phyloP scores from a whole-genome alignment of 257 asterid genomes.

The Nicotiana tabacum region DNA sequence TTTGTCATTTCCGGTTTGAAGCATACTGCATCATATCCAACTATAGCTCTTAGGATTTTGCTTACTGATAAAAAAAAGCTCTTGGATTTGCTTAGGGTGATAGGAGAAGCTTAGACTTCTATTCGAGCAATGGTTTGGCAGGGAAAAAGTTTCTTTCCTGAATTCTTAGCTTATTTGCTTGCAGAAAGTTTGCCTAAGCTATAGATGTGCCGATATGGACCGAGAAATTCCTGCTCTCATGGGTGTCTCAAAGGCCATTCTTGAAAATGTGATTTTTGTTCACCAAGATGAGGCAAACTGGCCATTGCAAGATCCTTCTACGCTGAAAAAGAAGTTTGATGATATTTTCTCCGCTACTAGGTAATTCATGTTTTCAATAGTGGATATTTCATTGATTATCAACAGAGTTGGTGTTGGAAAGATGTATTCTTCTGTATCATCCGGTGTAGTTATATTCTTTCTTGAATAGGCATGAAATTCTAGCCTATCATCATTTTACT shows the following conservation, averaged over 20 bases:
- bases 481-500: not conserved
- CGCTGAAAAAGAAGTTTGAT: slow-evolving; percentile 90
- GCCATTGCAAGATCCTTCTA: slow-evolving; percentile 96
- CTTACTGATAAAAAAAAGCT: not conserved
- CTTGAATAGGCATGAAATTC: not conserved
- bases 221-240: slow-evolving; percentile 97
- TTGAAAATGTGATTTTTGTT: slow-evolving; percentile 94
- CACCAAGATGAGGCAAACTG: slow-evolving; percentile 99
- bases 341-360: slow-evolving; percentile 97
- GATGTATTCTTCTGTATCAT: not conserved
- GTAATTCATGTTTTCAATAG: slow-evolving; percentile 32
- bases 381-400: not conserved
- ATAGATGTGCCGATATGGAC: slow-evolving; percentile 99
- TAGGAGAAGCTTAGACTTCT: not conserved
- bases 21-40: not conserved
- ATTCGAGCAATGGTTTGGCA: not conserved
- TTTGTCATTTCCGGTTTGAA: not conserved
- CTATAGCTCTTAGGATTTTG: not conserved
- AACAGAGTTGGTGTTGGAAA: not conserved
- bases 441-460: not conserved
- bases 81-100: not conserved
- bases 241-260: slow-evolving; percentile 98
- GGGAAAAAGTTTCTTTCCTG: slow-evolving; percentile 15
- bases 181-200: slow-evolving; percentile 98
- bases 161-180: slow-evolving; percentile 25